Base-by-base conservation (phyloP, 805 yeast species). In the Metschnikowia colocasiae region DNA sequence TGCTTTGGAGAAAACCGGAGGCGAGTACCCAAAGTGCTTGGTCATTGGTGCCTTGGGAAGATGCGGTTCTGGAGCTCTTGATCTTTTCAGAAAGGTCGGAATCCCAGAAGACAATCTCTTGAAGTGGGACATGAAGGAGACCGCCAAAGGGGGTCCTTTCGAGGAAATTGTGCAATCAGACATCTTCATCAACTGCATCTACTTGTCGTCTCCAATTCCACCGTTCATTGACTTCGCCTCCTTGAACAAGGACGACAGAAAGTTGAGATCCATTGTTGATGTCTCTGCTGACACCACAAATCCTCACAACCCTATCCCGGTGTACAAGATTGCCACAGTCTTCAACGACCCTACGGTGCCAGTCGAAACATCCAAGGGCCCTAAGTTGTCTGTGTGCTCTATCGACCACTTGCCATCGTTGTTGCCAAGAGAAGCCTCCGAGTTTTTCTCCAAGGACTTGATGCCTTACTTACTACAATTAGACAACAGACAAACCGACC, bases 231-330 rank as follows among this genome's bases (percentile, higher is more conserved):
- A 84, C 69, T 68, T 64, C 58, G 86, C 85, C 27, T 67, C 79
- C 49, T 78, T 94, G 65, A 86, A 87, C 70, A 67, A 63, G 49
- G 69, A 74, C 37, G 69, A 74, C 54, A 88, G 99, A 81, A 84
- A 78, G 55, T 79, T 94, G 63, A 81, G 92, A 68, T 88, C 95
- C 15, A 89, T 94, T 51, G 97, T 94, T 45, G 99, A 94, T 68
- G 99, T 94, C 48, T 87, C 96, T 44, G 99, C 99, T 47, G 99
- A 94, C 72, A 94, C 98, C 40, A 94, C 99, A 46, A 94, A 94
- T 69, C 97, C 97, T 51, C 92, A 90, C 76, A 94, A 94, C 74
- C 99, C 99, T 48, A 80, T 94, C 50, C 99, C 99, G 52, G 92
- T 94, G 46, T 95, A 94, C 69, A 74, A 81, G 20, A 76, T 88